Percentiles rank a stretch among this genome's conserved stretches.
Conservation (phyloP, 805 yeast genomes). For the Pichia ethanolica region DNA sequence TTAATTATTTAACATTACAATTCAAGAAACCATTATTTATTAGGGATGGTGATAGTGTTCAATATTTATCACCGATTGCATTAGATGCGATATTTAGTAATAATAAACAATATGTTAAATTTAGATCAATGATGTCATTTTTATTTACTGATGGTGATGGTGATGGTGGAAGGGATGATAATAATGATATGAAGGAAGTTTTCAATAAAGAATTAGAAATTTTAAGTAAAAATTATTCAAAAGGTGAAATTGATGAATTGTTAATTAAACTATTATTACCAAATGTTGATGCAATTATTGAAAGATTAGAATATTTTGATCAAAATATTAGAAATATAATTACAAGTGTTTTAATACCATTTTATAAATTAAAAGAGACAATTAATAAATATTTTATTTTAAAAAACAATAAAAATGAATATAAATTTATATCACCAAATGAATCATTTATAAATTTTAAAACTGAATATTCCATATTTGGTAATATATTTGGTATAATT, state of each 20-base stretch:
- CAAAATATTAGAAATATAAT: constrained; percentile 11
- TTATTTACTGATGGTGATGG: background rate
- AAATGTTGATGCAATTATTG: constrained; percentile 16
- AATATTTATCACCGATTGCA: constrained; percentile 2
- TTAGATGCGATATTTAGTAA: background rate
- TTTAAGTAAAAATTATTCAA: background rate
- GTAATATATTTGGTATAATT: constrained; percentile 14
- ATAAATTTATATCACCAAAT: constrained; percentile 6
- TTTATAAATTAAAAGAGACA: constrained; percentile 1
- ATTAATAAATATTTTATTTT: constrained; percentile 8
- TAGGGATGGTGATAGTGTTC: background rate
- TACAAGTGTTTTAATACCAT: constrained; percentile 11
- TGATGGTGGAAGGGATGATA: background rate
- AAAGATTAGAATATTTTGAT: constrained; percentile 16
- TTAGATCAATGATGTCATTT: constrained; percentile 3
- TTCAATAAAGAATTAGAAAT: background rate
- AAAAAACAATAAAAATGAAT: constrained; percentile 9
- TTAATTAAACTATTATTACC: constrained; percentile 8
- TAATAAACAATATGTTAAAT: constrained; percentile 1
- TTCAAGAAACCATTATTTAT: constrained; percentile 3
- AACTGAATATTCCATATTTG: constrained; percentile 12
- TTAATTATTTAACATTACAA: background rate
- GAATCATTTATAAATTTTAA: background rate
- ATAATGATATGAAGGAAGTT: background rate
- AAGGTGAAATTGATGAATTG: constrained; percentile 1